Evolutionary conservation across 805 yeast species (phyloP).

Genomic region (Zygosaccharomyces pseudorouxii): DNA sequence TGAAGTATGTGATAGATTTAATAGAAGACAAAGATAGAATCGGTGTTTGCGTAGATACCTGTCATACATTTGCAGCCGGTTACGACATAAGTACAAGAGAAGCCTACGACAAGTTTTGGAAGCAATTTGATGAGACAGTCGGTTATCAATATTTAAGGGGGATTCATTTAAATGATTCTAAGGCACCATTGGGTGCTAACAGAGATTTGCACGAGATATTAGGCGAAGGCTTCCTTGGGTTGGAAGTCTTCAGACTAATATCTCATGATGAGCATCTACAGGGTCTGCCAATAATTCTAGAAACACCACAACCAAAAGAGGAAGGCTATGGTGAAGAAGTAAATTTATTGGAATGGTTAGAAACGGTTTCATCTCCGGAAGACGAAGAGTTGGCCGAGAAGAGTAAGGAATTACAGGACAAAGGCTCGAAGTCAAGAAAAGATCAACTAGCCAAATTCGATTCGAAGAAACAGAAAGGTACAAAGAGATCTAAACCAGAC

Average conservation of each 20-base stretch:
- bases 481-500: constrained; percentile 19
- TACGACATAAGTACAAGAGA: constrained; percentile 70
- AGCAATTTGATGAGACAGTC: constrained; percentile 62
- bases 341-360: constrained; percentile 75
- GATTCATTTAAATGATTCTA: constrained; percentile 89
- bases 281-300: constrained; percentile 74
- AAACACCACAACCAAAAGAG: constrained; percentile 74
- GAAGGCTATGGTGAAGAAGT: constrained; percentile 79
- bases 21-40: constrained; percentile 78
- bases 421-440: constrained; percentile 66
- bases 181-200: constrained; percentile 86
- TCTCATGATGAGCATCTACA: constrained; percentile 63
- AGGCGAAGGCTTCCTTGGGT: constrained; percentile 85
- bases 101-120: constrained; percentile 64
- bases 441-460: constrained; percentile 65
- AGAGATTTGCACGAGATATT: constrained; percentile 87
- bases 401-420: constrained; percentile 43
- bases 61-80: constrained; percentile 96
- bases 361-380: constrained; percentile 34
- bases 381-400: constrained; percentile 54
- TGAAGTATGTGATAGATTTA: constrained; percentile 65
- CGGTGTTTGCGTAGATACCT: constrained; percentile 96
- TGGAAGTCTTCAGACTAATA: constrained; percentile 74
- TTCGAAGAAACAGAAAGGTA: constrained; percentile 41
- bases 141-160: constrained; percentile 76